A percentile compares a stretch with the other conserved stretches of the same genome.
These are phyloP conservation scores for Emmonsia crescens DNA, from an alignment of 2,329 filamentous ascomycete genomes.

Conservation along the genomic window DNA sequence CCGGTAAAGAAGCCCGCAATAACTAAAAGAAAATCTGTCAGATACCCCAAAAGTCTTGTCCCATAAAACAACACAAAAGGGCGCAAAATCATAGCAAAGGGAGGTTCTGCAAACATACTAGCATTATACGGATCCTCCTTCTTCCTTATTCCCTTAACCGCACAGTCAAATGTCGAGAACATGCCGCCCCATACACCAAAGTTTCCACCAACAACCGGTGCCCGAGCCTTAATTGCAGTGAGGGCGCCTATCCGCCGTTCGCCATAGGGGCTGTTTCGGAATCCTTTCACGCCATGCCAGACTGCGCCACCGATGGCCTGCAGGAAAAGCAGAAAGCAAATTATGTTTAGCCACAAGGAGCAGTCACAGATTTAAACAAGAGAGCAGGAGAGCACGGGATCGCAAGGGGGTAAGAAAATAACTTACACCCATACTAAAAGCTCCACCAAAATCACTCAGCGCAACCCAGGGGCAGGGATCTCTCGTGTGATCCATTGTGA, in stretches of 20 bases:
- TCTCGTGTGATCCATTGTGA: constrained; percentile 79
- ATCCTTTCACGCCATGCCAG: constrained; percentile 96
- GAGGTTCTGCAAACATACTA: constrained; percentile 40
- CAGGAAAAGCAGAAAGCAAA: constrained; percentile 18
- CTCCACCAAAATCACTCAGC: constrained; percentile 93
- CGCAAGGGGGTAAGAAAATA: constrained; percentile 8
- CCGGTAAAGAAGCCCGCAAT: constrained; percentile 96
- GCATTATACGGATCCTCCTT: constrained; percentile 99
- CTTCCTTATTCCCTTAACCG: constrained; percentile 83
- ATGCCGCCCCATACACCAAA: constrained; percentile 96
- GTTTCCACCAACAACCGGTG: constrained; percentile 91
- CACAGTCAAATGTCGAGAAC: constrained; percentile 93
- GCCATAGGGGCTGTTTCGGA: constrained; percentile 79
- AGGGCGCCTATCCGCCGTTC: constrained; percentile 92
- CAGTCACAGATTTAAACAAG: not conserved
- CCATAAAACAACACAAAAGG: not conserved
- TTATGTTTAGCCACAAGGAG: constrained; percentile 15
- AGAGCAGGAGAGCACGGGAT: not conserved
- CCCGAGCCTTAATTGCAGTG: constrained; percentile 94
- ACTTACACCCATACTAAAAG: constrained; percentile 90
- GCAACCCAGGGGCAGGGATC: constrained; percentile 97
- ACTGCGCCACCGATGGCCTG: constrained; percentile 69
- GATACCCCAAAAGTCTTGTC: not conserved
- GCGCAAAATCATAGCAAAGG: not conserved
- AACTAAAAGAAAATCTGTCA: constrained; percentile 35